These are phyloP conservation scores for Orbilia ellipsospora DNA, from an alignment of 2,329 filamentous ascomycete species.

Conservation along the genomic window DNA sequence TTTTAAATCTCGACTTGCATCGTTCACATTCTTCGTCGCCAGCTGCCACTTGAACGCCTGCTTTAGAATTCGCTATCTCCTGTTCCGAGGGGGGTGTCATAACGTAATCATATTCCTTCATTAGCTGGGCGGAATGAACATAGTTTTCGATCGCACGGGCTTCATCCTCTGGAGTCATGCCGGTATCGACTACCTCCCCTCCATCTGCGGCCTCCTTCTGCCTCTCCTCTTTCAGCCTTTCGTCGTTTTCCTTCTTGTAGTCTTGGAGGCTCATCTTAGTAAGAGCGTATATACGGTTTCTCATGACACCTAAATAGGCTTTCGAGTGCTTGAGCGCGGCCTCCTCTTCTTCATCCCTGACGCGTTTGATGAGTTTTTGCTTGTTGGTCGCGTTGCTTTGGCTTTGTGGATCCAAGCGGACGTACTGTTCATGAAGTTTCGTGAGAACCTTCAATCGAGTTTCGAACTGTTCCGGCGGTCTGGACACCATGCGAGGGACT, in stretches of 20 bases:
- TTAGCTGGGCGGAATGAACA: constrained; percentile 71
- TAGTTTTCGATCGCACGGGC: constrained; percentile 72
- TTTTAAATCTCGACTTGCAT: constrained; percentile 86
- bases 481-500: constrained; percentile 26
- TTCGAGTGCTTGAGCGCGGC: constrained; percentile 73
- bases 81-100: constrained; percentile 72
- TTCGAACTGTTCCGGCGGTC: constrained; percentile 16
- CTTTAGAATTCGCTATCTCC: constrained; percentile 74
- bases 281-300: constrained; percentile 79
- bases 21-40: constrained; percentile 92
- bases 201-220: constrained; percentile 58
- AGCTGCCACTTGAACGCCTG: constrained; percentile 73
- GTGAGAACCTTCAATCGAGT: constrained; percentile 22
- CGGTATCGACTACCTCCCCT: constrained; percentile 71
- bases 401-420: constrained; percentile 72
- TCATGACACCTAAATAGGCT: constrained; percentile 86
- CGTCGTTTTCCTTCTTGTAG: constrained; percentile 74
- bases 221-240: constrained; percentile 60
- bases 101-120: constrained; percentile 81
- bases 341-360: constrained; percentile 81
- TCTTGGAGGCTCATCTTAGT: constrained; percentile 78
- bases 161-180: constrained; percentile 75
- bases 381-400: constrained; percentile 68
- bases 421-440: constrained; percentile 69
- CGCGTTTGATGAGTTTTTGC: constrained; percentile 73